Base-by-base conservation (phyloP, 2,329 filamentous ascomycete species). In the Erysiphe pulchra region DNA sequence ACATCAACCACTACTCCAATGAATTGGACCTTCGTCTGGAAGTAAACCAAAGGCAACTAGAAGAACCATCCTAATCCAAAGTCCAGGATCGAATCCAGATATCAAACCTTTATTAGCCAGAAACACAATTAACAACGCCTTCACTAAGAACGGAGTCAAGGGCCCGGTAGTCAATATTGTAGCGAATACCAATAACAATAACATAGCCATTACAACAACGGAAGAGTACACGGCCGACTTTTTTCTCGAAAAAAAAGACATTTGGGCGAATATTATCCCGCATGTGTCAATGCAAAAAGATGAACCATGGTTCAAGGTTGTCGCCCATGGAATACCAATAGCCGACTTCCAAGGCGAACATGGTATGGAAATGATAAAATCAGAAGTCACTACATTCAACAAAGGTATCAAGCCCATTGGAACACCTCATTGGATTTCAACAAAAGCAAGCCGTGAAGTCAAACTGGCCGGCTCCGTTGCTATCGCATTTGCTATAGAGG, bases 311-410 rank as follows among this genome's bases (percentile, higher is more conserved):
- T 39, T 17, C 16, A 42, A 41, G 36, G 28, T 42, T 10, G 38
- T 46, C 6, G 17, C 40, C 6, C 32, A 46, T 42, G 40, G 18
- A 8, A 42, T 46, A 8, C 45, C 45, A 14, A 20, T 24, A 6
- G 12, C 20, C 24, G 30, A 47, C n/a, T 47, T 47, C 28, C 28
- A 47, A 24, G 44, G 10, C 1, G 6, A 30, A 16, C 17, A 44
- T 1, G 40, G 45, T 3, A 43, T 47, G 32, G 45, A 43, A 7
- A 33, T 47, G 18, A 39, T 47, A 1, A 44, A 44, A 24, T 14
- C 34, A 17, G 40, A 47, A 18, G 41, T 47, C 13, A 36, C 34
- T 6, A 42, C 45, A 4, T 46, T 46, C 32, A 46, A 46, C 38
- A 46, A 46, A 43, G 37, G 45, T 3, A 17, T 47, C 13, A 34